These are phyloP conservation scores for Ziziphus jujuba DNA, from an alignment of 306 rosid genomes.

Conservation along the genomic window DNA sequence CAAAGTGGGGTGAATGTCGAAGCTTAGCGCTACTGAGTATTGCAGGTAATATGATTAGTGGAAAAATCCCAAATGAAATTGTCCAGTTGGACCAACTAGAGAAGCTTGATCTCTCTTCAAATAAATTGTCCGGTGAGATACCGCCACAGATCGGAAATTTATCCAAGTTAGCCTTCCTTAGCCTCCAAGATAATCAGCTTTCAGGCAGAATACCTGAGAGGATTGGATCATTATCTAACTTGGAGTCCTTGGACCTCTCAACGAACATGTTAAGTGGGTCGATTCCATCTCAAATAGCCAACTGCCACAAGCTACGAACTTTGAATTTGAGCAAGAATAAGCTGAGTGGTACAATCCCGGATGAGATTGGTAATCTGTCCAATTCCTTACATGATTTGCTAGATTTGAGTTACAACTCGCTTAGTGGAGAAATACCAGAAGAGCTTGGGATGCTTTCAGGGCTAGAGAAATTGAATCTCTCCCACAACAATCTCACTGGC, in stretches of 20 bases:
- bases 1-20: conserved; percentile 48
- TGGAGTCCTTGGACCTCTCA: conserved; percentile 42
- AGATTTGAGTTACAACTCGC: conserved; percentile 51
- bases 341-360: conserved; percentile 26
- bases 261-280: conserved; percentile 41
- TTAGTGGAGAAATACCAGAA: conserved; percentile 44
- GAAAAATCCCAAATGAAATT: conserved; percentile 46
- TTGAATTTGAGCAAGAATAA: conserved; percentile 41
- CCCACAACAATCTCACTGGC: conserved; percentile 47
- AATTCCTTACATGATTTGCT: conserved; percentile 25
- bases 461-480: conserved; percentile 49
- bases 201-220: conserved; percentile 40
- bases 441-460: conserved; percentile 34
- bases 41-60: conserved; percentile 39
- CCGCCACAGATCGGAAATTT: conserved; percentile 37
- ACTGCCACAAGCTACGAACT: conserved; percentile 27
- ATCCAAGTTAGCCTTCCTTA: conserved; percentile 18
- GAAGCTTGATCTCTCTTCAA: conserved; percentile 40
- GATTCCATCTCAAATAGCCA: conserved; percentile 44
- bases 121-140: conserved; percentile 47
- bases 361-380: conserved; percentile 41
- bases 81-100: conserved; percentile 26
- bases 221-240: conserved; percentile 39
- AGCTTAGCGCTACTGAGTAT: conserved; percentile 33
- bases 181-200: conserved; percentile 35